These are phyloP conservation scores for Perkinsus olseni DNA, from an alignment of 169 alveolate genomes.

Conservation along the genomic window DNA sequence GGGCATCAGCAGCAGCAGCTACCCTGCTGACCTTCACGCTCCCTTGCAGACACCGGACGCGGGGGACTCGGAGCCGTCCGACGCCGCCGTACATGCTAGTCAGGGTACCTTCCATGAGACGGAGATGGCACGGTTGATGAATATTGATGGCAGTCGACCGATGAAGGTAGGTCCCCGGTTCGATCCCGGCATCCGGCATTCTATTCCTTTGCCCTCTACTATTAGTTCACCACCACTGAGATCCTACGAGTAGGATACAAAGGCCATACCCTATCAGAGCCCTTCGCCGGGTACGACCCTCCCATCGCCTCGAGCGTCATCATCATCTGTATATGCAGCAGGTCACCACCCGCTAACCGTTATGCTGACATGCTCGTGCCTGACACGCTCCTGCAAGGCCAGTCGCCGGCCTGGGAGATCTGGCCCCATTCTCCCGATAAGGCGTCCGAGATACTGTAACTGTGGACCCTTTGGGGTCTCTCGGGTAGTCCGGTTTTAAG, in stretches of 20 bases:
- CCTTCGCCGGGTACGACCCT: neutral
- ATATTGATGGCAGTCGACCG: neutral
- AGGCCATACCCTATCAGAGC: neutral
- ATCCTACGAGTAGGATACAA: neutral
- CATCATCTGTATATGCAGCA: neutral
- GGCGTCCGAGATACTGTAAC: neutral
- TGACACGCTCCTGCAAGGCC: neutral
- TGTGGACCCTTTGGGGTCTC: too few species aligned
- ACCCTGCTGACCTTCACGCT: too few species aligned
- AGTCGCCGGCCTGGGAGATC: neutral
- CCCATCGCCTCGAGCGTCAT: neutral
- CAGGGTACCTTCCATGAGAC: neutral
- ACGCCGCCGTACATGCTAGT: neutral
- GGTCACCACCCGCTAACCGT: neutral
- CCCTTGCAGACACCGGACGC: neutral
- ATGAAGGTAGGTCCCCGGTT: neutral
- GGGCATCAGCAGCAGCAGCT: too few species aligned
- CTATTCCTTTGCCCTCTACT: neutral
- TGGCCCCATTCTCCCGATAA: neutral
- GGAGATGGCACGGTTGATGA: neutral
- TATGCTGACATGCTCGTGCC: neutral
- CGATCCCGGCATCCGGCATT: neutral
- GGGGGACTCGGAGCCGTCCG: neutral
- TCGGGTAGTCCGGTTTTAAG: neutral
- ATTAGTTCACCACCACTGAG: neutral